Percentiles rank a stretch among this genome's conserved stretches.
phyloP scores from a whole-genome alignment of 2,329 filamentous ascomycete genomes.

The Stagonosporopsis chrysanthemi region DNA sequence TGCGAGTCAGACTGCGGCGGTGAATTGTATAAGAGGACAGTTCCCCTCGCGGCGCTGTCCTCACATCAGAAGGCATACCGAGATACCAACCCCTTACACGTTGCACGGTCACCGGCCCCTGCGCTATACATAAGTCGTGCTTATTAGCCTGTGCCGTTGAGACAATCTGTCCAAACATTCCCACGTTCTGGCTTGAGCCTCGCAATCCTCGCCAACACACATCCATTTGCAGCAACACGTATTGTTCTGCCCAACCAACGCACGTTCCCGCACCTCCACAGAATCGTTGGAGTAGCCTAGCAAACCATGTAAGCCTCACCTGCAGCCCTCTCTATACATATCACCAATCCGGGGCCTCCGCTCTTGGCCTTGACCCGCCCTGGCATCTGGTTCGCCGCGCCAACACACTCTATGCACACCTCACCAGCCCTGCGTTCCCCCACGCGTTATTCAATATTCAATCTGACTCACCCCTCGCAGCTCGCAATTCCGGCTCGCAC shows the following conservation, averaged over 20 bases:
- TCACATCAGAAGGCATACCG: constrained; percentile 18
- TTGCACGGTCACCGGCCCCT: constrained; percentile 7
- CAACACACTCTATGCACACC: constrained; percentile 37
- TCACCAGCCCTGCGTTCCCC: constrained; percentile 37
- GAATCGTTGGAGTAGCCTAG: constrained; percentile 19
- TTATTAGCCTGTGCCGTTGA: constrained; percentile 7
- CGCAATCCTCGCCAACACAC: constrained; percentile 12
- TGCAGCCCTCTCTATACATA: constrained; percentile 36
- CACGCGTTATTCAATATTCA: constrained; percentile 36
- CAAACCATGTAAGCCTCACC: constrained; percentile 43
- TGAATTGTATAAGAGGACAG: constrained; percentile 39
- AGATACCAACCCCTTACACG: constrained; percentile 14
- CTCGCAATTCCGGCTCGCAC: constrained; percentile 26
- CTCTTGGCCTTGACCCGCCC: constrained; percentile 25
- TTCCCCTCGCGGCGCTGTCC: constrained; percentile 26
- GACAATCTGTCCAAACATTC: constrained; percentile 10
- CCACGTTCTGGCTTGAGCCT: constrained; percentile 1
- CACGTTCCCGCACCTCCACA: constrained; percentile 1
- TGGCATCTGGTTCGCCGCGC: constrained; percentile 29
- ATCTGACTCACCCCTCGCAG: constrained; percentile 48
- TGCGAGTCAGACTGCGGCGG: constrained; percentile 43
- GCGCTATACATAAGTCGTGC: constrained; percentile 11
- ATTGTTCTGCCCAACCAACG: constrained; percentile 19
- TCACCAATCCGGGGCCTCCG: constrained; percentile 35
- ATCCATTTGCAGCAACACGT: constrained; percentile 25